Conservation (phyloP, 768 basidiomycete genomes). For the Infundibulicybe gibba region DNA sequence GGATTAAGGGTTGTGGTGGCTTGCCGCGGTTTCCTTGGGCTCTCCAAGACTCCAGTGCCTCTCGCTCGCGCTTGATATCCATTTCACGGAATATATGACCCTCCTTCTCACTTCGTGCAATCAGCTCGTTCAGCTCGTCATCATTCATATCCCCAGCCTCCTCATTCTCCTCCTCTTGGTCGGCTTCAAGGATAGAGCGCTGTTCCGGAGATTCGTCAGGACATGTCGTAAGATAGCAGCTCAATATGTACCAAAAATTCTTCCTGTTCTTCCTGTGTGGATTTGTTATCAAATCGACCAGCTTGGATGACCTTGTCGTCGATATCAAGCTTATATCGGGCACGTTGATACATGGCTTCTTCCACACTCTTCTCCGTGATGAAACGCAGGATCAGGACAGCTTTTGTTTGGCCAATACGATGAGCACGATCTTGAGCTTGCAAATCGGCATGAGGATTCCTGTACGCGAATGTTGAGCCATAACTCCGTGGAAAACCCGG, state of each 20-base stretch:
- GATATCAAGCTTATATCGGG: conserved; percentile 94
- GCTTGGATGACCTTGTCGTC: conserved; percentile 99
- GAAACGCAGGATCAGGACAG: conserved; percentile 93
- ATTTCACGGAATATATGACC: conserved; percentile 71
- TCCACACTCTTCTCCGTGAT: conserved; percentile 98
- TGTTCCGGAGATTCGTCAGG: conserved; percentile 23
- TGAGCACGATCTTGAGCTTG: conserved; percentile 99
- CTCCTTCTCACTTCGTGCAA: conserved; percentile 85
- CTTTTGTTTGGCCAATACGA: conserved; percentile 99
- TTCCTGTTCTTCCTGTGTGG: conserved; percentile 96
- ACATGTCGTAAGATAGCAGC: conserved; percentile 3
- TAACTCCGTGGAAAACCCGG: neutral
- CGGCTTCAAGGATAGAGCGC: conserved; percentile 89
- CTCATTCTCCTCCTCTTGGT: conserved; percentile 87
- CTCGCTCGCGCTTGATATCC: conserved; percentile 77
- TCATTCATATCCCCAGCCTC: conserved; percentile 92
- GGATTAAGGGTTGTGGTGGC: conserved; percentile 73
- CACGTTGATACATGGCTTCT: conserved; percentile 95
- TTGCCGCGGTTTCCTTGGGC: conserved; percentile 72
- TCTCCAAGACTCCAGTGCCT: conserved; percentile 63
- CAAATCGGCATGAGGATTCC: conserved; percentile 98
- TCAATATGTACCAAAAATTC: conserved; percentile 74
- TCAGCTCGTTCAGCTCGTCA: conserved; percentile 90
- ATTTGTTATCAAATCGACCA: conserved; percentile 98
- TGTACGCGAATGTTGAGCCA: conserved; percentile 14